Evolutionary conservation across 345 rosid species (phyloP), one percentile per base, ranked within the genome.

Genomic region (Aquilaria sinensis): DNA sequence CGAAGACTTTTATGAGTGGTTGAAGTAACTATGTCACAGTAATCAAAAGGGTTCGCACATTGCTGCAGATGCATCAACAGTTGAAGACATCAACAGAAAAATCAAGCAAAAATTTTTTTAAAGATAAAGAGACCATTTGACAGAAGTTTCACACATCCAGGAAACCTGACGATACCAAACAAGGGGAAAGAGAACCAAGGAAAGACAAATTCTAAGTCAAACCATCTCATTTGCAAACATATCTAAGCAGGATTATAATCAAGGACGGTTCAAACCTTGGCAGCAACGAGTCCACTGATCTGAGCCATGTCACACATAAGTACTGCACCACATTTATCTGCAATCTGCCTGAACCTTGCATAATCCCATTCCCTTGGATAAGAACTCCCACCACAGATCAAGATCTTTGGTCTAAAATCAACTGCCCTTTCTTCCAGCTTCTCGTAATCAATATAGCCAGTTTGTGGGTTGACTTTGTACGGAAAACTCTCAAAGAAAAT

Each of bases 1-100:
- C 89, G 83, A 64, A 93, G 92, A 75, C 87, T 85, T 80, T 93
- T 93, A 72, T 90, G 96, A 34, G 96, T 90, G 32, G 97, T 93
- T 49, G 98, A 93, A 66, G 98, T 85, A 65, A 93, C 96, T 63
- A 90, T 75, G 74, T 90, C 98, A 52, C 98, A 93, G 74, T 81
- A 83, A 52, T 84, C 88, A 61, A 87, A 93, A 15, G 98, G 96
- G 65, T 80, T 84, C 32, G 75, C 79, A 75, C 78, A 67, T 76
- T 84, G 97, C 97, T 93, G 76, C 47, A 62, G 53, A 70, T 58
- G 46, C 32, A 65, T 46, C 63, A 50, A 61, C 34, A 16, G 7
- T 56, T 14, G 32, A 52, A 23, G 47, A 37, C 32, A 34, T 50
- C 10, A 23, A 62, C 0, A 58, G 49, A 41, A 10, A 43, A 29